Evolutionary conservation across 192 early-diverging fungal genomes (phyloP).

Genomic region (Coemansia nantahalensis): DNA sequence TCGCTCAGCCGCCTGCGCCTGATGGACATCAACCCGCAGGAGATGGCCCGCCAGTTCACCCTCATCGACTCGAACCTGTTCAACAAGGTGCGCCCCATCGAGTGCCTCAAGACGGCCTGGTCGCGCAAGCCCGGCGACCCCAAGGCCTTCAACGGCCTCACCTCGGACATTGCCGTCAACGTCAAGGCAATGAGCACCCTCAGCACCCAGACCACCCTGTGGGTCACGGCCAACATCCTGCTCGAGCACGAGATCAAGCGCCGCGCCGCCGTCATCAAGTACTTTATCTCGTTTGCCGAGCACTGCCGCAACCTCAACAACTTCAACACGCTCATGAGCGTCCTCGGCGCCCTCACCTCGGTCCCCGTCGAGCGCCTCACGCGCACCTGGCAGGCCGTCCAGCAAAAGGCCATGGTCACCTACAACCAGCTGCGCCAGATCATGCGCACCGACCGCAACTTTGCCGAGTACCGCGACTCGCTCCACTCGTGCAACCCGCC

Average conservation of each 20-base stretch:
- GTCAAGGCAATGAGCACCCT: constrained; percentile 85
- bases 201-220: constrained; percentile 82
- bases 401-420: constrained; percentile 56
- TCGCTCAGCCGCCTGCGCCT: no score
- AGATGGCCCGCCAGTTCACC: constrained; percentile 94
- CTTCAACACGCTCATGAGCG: constrained; percentile 90
- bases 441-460: constrained; percentile 82
- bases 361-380: constrained; percentile 86
- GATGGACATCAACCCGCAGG: constrained; percentile 87
- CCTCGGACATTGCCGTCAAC: constrained; percentile 66
- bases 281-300: constrained; percentile 82
- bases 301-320: constrained; percentile 86
- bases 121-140: constrained; percentile 59
- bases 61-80: constrained; percentile 86
- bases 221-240: constrained; percentile 85
- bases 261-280: constrained; percentile 72
- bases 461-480: constrained; percentile 74
- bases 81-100: constrained; percentile 78
- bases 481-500: constrained; percentile 79
- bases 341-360: constrained; percentile 85
- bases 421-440: constrained; percentile 66
- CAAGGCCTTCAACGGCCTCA: constrained; percentile 54
- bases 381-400: constrained; percentile 85
- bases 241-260: constrained; percentile 78
- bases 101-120: constrained; percentile 95